These are phyloP conservation scores for Calonectria hongkongensis DNA, from an alignment of 2,329 filamentous ascomycete species.

Conservation along the genomic window DNA sequence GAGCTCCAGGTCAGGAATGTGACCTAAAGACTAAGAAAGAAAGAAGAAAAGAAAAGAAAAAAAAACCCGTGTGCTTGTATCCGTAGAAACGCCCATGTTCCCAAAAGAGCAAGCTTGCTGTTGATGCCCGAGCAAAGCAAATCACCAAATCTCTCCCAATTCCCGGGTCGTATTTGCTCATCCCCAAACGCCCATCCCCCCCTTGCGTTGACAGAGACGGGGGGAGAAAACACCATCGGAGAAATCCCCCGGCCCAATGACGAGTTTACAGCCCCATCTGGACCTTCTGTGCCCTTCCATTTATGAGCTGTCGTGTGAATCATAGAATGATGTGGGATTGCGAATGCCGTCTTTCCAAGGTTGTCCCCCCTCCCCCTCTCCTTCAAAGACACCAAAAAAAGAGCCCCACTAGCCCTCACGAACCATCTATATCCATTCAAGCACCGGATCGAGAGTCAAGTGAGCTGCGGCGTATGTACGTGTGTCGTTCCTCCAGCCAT, in stretches of 20 bases:
- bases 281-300: constrained; percentile 46
- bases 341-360: constrained; percentile 47
- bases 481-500: constrained; percentile 52
- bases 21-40: background rate
- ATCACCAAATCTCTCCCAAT: constrained; percentile 27
- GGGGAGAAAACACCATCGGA: background rate
- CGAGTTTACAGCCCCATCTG: constrained; percentile 38
- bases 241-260: constrained; percentile 36
- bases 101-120: constrained; percentile 27
- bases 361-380: constrained; percentile 38
- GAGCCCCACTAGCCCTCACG: constrained; percentile 43
- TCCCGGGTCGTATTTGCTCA: constrained; percentile 33
- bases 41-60: background rate
- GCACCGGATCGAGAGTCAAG: constrained; percentile 55
- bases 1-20: background rate
- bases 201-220: constrained; percentile 10
- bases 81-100: constrained; percentile 5
- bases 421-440: constrained; percentile 47
- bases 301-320: constrained; percentile 44
- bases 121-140: constrained; percentile 51
- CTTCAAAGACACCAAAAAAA: constrained; percentile 29
- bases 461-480: constrained; percentile 58
- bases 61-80: background rate
- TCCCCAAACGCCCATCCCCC: constrained; percentile 32
- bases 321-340: constrained; percentile 52